phyloP scores from a whole-genome alignment of 768 basidiomycete genomes.

The Cyclocybe aegerita region DNA sequence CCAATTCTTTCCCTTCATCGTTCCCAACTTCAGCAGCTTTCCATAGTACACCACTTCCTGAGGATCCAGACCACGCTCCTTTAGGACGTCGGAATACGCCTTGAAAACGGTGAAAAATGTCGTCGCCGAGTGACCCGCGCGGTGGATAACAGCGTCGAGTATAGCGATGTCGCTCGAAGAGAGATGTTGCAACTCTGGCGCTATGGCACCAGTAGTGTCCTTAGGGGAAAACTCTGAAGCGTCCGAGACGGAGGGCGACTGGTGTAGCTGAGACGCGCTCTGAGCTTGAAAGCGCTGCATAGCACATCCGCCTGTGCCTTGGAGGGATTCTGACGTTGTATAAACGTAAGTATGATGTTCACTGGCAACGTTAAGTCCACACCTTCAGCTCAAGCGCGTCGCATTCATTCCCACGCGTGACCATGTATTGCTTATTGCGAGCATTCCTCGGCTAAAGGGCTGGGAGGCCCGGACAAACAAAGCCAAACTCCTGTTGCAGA shows the following conservation, averaged over 20 bases:
- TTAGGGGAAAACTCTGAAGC: conserved; percentile 25
- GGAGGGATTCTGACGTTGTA: background rate
- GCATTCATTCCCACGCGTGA: conserved; percentile 18
- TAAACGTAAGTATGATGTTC: background rate
- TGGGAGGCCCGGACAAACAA: too few relatives aligned
- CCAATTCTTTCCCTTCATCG: conserved; percentile 79
- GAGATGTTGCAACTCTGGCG: conserved; percentile 53
- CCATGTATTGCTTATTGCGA: conserved; percentile 14
- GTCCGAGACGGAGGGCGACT: conserved; percentile 21
- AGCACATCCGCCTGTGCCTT: background rate
- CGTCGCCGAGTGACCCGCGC: conserved; percentile 66
- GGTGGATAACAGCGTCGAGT: conserved; percentile 71
- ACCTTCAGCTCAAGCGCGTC: conserved; percentile 10
- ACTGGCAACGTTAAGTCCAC: background rate
- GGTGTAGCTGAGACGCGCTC: conserved; percentile 47
- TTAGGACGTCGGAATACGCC: conserved; percentile 78
- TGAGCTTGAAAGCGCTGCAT: conserved; percentile 50
- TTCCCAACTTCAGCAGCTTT: conserved; percentile 80
- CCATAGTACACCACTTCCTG: conserved; percentile 82
- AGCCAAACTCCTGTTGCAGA: too few relatives aligned
- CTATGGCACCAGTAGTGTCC: conserved; percentile 36
- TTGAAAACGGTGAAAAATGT: conserved; percentile 83
- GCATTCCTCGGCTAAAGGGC: too few relatives aligned
- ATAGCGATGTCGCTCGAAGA: conserved; percentile 61
- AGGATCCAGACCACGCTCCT: conserved; percentile 72